Evolutionary conservation across 2,329 filamentous ascomycete genomes (phyloP), one percentile per base, ranked within the genome.

Genomic region (Cercospora sp.): DNA sequence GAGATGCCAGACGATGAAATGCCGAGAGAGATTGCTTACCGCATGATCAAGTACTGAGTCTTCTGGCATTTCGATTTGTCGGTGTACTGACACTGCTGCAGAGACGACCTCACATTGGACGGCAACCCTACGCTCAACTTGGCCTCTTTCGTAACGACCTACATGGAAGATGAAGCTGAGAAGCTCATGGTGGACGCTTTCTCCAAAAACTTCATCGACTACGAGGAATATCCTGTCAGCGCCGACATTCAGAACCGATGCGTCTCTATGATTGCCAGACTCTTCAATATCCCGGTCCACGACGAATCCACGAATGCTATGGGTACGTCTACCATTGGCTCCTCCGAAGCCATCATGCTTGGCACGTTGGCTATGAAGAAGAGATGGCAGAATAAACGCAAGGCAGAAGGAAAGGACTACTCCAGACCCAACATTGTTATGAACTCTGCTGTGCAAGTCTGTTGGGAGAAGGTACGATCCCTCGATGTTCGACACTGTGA

Each of bases 11-110:
- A 97, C 75, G 76, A 82, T 20, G 92, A 96, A 81, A 97, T 97
- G 94, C 94, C 94, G 55, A 89, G 88, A 74, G 91, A 97, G 73
- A 87, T 97, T 63, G 94, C 94, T n/a, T 97, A 97, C 80, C 90
- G 93, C 60, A 91, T 97, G 91, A 97, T 97, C 85, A 94, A 93
- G 74, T 94, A n/a, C n/a, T n/a, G n/a, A n/a, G n/a, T n/a, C n/a
- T n/a, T n/a, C n/a, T n/a, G n/a, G n/a, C n/a, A n/a, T n/a, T n/a
- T n/a, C n/a, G n/a, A n/a, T n/a, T n/a, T n/a, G n/a, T n/a, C n/a
- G n/a, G n/a, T n/a, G n/a, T n/a, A n/a, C 61, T 68, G 31, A 68
- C 40, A 55, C 28, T 12, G 5, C 20, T 26, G n/a, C 23, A 63
- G 60, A 36, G 60, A 63, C n/a, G 45, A 51, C 23, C 45, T 59